A percentile compares a stretch with the other conserved stretches of the same genome.
These are phyloP conservation scores for Juglanconis oblonga DNA, from an alignment of 2,329 filamentous ascomycete species.

Conservation along the genomic window DNA sequence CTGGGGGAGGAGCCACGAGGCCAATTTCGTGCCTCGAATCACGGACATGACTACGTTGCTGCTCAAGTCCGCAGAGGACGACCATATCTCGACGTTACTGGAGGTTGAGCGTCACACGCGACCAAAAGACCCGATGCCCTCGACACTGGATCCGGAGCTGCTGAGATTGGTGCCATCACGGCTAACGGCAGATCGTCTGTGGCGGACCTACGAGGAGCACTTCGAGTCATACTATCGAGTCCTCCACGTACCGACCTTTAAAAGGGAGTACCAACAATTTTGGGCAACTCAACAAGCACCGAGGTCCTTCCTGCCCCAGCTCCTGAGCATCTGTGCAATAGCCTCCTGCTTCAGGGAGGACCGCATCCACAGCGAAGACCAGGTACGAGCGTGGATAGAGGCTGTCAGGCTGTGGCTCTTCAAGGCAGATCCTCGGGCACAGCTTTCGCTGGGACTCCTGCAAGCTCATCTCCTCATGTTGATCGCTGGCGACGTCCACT, in stretches of 20 bases:
- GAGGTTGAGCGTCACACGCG: conserved; percentile 17
- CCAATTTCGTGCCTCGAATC: conserved; percentile 14
- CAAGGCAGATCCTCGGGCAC: conserved; percentile 11
- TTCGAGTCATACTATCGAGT: conserved; percentile 22
- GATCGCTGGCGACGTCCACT: conserved; percentile 13
- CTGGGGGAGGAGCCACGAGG: conserved; percentile 14
- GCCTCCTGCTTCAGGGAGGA: conserved; percentile 2
- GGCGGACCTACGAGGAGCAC: conserved; percentile 20
- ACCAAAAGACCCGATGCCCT: conserved; percentile 4
- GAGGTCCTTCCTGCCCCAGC: conserved; percentile 8
- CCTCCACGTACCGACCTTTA: conserved; percentile 22
- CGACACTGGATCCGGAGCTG: conserved; percentile 7
- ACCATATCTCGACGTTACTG: conserved; percentile 11
- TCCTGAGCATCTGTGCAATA: conserved; percentile 13
- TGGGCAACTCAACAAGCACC: conserved; percentile 16
- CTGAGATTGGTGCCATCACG: conserved; percentile 20
- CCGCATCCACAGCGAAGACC: background rate
- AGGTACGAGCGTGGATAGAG: conserved; percentile 11
- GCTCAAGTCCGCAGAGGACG: conserved; percentile 7
- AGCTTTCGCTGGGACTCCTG: conserved; percentile 9
- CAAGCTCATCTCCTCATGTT: conserved; percentile 15
- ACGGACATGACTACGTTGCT: conserved; percentile 9
- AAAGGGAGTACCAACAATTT: conserved; percentile 20
- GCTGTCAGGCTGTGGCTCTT: conserved; percentile 12
- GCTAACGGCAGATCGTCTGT: conserved; percentile 18